Conservation (phyloP, 208 protist species). For the Trypanosoma rangeli region DNA sequence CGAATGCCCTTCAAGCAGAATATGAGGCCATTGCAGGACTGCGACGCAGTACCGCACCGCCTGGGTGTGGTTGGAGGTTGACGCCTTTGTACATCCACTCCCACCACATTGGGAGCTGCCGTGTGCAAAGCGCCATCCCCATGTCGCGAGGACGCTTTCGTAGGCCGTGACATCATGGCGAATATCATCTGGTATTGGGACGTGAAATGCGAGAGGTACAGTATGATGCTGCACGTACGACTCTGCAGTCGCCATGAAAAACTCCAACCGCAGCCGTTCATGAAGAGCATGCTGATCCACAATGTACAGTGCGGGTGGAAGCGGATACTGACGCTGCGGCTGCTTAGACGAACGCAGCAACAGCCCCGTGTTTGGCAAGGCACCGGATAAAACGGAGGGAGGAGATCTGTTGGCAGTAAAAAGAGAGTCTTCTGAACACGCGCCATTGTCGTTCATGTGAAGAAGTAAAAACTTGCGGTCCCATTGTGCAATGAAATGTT, state of each 20-base stretch:
- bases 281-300: conserved; percentile 81
- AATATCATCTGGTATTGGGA: conserved; percentile 43
- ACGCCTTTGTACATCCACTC: neutral
- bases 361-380: neutral
- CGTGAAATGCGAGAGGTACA: conserved; percentile 5
- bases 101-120: neutral
- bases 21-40: conserved; percentile 54
- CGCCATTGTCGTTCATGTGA: neutral
- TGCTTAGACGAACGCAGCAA: neutral
- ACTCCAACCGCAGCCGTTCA: conserved; percentile 73
- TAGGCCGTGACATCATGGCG: conserved; percentile 34
- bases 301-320: conserved; percentile 26
- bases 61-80: neutral
- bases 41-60: conserved; percentile 4
- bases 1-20: conserved; percentile 48
- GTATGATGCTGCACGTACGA: conserved; percentile 53
- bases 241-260: conserved; percentile 63
- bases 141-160: conserved; percentile 40
- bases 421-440: neutral
- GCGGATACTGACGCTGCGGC: neutral
- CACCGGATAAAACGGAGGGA: neutral
- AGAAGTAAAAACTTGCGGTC: conserved; percentile 29
- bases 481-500: conserved; percentile 29
- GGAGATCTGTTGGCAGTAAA: neutral
- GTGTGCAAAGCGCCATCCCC: conserved; percentile 71